These are phyloP conservation scores for Pseudozyma sp. DNA, from an alignment of 1,284 basidiomycete genomes.

Conservation along the genomic window DNA sequence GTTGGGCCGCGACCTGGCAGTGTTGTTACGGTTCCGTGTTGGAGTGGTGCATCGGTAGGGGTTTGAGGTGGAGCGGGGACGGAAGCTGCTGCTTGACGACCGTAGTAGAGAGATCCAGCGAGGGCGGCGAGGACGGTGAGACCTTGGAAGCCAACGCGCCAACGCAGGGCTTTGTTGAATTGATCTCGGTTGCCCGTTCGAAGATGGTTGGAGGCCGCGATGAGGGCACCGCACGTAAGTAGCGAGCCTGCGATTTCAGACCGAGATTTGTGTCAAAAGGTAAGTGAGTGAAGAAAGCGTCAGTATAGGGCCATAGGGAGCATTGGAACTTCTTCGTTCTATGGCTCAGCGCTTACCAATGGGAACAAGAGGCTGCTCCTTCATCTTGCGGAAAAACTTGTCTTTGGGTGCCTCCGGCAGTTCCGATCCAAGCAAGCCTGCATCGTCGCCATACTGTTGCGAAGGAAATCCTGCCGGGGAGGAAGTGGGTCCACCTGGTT, in stretches of 20 bases:
- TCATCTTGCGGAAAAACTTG: conserved; percentile 65
- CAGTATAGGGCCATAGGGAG: background rate
- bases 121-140: conserved; percentile 64
- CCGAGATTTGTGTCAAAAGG: background rate
- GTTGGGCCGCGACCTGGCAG: conserved; percentile 40
- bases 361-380: conserved; percentile 65
- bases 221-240: conserved; percentile 62
- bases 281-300: background rate
- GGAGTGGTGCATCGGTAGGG: conserved; percentile 21
- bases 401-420: conserved; percentile 48
- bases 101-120: conserved; percentile 60
- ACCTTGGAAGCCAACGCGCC: conserved; percentile 67
- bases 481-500: conserved; percentile 25
- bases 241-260: conserved; percentile 50
- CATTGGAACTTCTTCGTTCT: background rate
- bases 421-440: conserved; percentile 10
- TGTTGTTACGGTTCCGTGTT: conserved; percentile 30
- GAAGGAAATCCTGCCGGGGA: background rate
- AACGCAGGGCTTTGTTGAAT: conserved; percentile 66
- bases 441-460: conserved; percentile 4
- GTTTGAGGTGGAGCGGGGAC: conserved; percentile 31
- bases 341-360: conserved; percentile 52
- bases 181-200: conserved; percentile 62
- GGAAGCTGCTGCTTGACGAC: conserved; percentile 31
- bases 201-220: conserved; percentile 62